Conservation (phyloP, 164 flowering plant genomes). For the Akebia trifoliata region DNA sequence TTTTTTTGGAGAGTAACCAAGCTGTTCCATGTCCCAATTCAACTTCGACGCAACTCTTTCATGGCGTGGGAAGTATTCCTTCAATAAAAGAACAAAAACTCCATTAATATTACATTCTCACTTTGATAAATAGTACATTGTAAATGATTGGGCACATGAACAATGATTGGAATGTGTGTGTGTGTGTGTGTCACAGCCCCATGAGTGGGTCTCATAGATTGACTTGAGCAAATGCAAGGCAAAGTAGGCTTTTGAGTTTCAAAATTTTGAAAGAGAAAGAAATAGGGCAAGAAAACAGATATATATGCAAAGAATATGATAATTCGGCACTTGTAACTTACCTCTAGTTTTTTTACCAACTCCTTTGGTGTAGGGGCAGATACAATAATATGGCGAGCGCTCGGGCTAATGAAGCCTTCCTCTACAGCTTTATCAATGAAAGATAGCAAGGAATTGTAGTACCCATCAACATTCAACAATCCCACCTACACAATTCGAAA, state of each 20-base stretch:
- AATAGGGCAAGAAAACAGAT: background rate
- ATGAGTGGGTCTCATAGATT: too few relatives aligned
- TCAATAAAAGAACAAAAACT: background rate
- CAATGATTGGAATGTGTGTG: too few relatives aligned
- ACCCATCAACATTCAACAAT: slow-evolving; percentile 72
- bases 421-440: slow-evolving; percentile 76
- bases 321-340: slow-evolving; percentile 20
- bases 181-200: too few relatives aligned
- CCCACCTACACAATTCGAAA: slow-evolving; percentile 45
- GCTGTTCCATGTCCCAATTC: slow-evolving; percentile 84
- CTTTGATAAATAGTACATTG: background rate
- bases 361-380: slow-evolving; percentile 68
- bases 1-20: slow-evolving; percentile 48
- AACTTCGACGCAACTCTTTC: slow-evolving; percentile 70
- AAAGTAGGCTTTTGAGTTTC: background rate
- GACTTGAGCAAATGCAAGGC: background rate
- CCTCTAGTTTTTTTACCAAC: slow-evolving; percentile 69
- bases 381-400: slow-evolving; percentile 66
- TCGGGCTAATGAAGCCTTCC: slow-evolving; percentile 65
- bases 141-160: too few relatives aligned
- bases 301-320: background rate
- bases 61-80: slow-evolving; percentile 90
- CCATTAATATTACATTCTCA: background rate
- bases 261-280: background rate
- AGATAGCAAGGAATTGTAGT: slow-evolving; percentile 61